phyloP scores from a whole-genome alignment of 2,329 filamentous ascomycete genomes.

The Penicillium frequentans region DNA sequence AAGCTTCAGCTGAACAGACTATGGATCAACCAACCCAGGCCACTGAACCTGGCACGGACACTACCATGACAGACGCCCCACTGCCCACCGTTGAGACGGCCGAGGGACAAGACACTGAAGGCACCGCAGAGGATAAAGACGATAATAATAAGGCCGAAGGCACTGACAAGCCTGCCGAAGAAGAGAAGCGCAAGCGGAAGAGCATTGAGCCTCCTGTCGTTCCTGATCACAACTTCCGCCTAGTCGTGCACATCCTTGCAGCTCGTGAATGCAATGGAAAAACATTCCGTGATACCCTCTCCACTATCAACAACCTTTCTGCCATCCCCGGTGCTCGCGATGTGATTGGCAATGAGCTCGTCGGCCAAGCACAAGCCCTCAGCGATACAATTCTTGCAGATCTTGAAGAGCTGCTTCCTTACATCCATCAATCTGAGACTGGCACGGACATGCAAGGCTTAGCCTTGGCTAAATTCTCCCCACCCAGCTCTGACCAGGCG shows the following conservation, averaged over 20 bases:
- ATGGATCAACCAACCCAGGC: background rate
- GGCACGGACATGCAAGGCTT: slow-evolving; percentile 95
- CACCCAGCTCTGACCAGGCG: slow-evolving; percentile 92
- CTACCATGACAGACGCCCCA: slow-evolving; percentile 40
- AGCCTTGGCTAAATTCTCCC: slow-evolving; percentile 91
- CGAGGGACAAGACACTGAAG: slow-evolving; percentile 27
- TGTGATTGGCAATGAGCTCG: slow-evolving; percentile 89
- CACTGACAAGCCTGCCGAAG: slow-evolving; percentile 34
- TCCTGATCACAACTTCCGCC: slow-evolving; percentile 81
- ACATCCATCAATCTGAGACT: slow-evolving; percentile 81
- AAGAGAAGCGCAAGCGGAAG: slow-evolving; percentile 58
- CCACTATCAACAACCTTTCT: slow-evolving; percentile 97
- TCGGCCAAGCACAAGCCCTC: slow-evolving; percentile 79
- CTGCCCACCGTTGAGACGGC: slow-evolving; percentile 30
- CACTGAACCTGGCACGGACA: slow-evolving; percentile 36
- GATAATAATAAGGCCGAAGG: slow-evolving; percentile 28
- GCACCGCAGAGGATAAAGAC: slow-evolving; percentile 30
- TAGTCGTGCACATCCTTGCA: slow-evolving; percentile 96
- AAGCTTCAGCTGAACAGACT: slow-evolving; percentile 26
- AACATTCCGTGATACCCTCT: slow-evolving; percentile 95
- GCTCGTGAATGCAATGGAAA: slow-evolving; percentile 95
- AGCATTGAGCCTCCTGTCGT: slow-evolving; percentile 78
- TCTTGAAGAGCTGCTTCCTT: slow-evolving; percentile 77
- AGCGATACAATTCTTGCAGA: slow-evolving; percentile 83
- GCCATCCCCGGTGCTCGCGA: slow-evolving; percentile 87